Base-by-base conservation (phyloP, 73 alveolate species). In the Tetrahymena elliotti region DNA sequence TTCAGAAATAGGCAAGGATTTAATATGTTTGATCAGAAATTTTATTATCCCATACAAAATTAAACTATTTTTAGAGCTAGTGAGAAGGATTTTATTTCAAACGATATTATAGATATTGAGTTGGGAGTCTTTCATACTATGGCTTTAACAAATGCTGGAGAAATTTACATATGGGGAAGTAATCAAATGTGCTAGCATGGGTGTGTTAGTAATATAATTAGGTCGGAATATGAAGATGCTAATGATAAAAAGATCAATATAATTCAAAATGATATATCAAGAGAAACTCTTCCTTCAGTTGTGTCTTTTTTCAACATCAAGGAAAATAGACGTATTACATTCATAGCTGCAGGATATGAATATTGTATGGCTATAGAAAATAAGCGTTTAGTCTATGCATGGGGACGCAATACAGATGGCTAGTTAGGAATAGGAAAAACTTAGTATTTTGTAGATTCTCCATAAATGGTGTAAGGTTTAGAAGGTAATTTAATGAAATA, bases 51-150 rank as follows among this genome's bases (percentile, higher is more conserved):
- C 0, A 84, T 94, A 53, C 22, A 68, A 10, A 68, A 68, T 36
- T 68, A 34, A 15, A 94, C 83, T 18, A 47, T 94, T 11, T 84
- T 88, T 22, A 47, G 83, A 33, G 93, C 82, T 84, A 84, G 93
- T 24, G 84, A 84, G 34, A 84, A 88, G 31, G 95, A 94, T 83
- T 53, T 94, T 16, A 94, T 52, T 35, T 94, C 96, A 27, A 96
- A 95, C 9, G 96, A 97, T 88, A 97, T 98, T 1, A 98, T 98
- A 5, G 98, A 98, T 93, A 97, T 98, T 20, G 94, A 98, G 38
- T 97, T 98, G 68, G 99, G 99, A 8, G 99, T 97, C 68, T 98
- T 98, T 97, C 99, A 98, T 96, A 97, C 98, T 20, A 95, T 97
- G 95, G 99, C 99, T 39, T 95, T 98, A 33, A 97, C 99, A 9